Conservation (phyloP, 2,329 filamentous ascomycete species). For the Paraconiothyrium brasiliense region DNA sequence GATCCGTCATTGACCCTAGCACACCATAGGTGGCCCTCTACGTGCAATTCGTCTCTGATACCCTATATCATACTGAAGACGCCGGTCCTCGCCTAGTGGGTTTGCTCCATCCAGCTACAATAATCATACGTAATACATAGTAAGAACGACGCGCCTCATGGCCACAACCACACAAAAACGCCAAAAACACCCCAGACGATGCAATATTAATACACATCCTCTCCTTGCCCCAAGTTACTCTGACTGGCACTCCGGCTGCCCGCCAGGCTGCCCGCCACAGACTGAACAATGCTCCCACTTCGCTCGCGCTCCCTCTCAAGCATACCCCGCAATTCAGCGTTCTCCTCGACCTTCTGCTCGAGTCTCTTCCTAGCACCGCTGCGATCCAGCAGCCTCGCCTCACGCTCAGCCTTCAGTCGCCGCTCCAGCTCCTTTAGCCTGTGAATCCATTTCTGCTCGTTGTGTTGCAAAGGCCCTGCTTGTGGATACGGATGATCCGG, state of each 20-base stretch:
- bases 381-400: slow-evolving; percentile 84
- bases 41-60: background rate
- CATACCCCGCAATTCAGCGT: slow-evolving; percentile 72
- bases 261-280: slow-evolving; percentile 28
- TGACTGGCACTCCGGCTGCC: slow-evolving; percentile 30
- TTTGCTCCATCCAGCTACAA: no score
- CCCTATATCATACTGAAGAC: no score
- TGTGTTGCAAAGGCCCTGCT: slow-evolving; percentile 53
- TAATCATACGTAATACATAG: slow-evolving; percentile 4
- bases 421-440: slow-evolving; percentile 87
- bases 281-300: slow-evolving; percentile 25
- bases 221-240: slow-evolving; percentile 24
- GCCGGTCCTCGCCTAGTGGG: no score
- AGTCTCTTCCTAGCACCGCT: slow-evolving; percentile 82
- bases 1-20: no score
- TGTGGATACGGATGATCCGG: slow-evolving; percentile 44
- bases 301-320: slow-evolving; percentile 65
- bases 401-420: slow-evolving; percentile 87
- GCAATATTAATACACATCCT: slow-evolving; percentile 35
- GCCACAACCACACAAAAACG: background rate
- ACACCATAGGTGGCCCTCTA: no score
- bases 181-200: slow-evolving; percentile 9
- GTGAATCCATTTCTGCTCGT: slow-evolving; percentile 83
- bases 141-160: background rate
- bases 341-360: slow-evolving; percentile 78